phyloP scores from a whole-genome alignment of 805 yeast species.

The Barnettozyma vustinii region DNA sequence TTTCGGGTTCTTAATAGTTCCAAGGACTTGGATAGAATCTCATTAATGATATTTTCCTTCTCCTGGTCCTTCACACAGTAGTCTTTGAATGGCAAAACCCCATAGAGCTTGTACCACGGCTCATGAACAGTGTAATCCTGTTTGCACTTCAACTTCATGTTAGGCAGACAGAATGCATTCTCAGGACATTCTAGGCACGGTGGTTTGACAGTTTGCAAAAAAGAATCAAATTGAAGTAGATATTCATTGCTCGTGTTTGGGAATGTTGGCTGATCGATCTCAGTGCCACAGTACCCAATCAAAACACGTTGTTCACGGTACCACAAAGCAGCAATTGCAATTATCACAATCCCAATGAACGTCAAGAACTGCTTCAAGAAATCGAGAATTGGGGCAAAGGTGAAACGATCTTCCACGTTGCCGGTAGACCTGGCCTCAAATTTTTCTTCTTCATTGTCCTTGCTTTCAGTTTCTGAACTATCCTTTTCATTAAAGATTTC shows the following conservation, averaged over 20 bases:
- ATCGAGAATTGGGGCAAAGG: slow-evolving; percentile 7
- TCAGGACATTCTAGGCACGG: slow-evolving; percentile 73
- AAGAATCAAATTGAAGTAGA: slow-evolving; percentile 35
- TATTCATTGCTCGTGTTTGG: slow-evolving; percentile 26
- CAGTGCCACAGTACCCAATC: slow-evolving; percentile 74
- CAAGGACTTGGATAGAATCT: slow-evolving; percentile 61
- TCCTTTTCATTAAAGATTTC: slow-evolving; percentile 14
- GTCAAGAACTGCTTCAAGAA: slow-evolving; percentile 24
- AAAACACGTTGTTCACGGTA: slow-evolving; percentile 57
- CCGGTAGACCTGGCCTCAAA: slow-evolving; percentile 3
- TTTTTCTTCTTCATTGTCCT: slow-evolving; percentile 3
- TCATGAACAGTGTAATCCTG: slow-evolving; percentile 51
- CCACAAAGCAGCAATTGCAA: slow-evolving; percentile 45
- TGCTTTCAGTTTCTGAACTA: too few relatives aligned
- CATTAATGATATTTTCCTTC: slow-evolving; percentile 60
- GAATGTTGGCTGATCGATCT: slow-evolving; percentile 41
- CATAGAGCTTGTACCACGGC: slow-evolving; percentile 51
- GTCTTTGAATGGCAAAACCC: slow-evolving; percentile 56
- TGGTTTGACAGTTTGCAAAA: slow-evolving; percentile 49
- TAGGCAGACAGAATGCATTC: slow-evolving; percentile 68
- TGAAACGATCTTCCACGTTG: slow-evolving; percentile 1
- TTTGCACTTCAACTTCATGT: slow-evolving; percentile 59
- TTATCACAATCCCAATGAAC: slow-evolving; percentile 32
- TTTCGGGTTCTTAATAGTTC: slow-evolving; percentile 61
- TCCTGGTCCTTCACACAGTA: slow-evolving; percentile 70